phyloP scores from a whole-genome alignment of 75 land plant genomes.

The Azolla pinnata region DNA sequence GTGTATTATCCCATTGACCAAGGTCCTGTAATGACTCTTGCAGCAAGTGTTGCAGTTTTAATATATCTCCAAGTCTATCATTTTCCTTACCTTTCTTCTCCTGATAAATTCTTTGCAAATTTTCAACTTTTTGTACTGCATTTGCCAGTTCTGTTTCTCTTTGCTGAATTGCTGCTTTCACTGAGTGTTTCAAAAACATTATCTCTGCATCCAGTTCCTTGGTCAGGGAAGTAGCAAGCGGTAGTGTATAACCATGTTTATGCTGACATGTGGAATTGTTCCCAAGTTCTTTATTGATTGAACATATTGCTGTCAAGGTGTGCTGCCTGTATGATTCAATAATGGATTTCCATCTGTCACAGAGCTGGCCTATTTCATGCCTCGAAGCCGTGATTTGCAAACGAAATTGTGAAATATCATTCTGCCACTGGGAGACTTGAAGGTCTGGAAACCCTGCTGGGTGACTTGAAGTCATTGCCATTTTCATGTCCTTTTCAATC shows the following conservation, averaged over 20 bases:
- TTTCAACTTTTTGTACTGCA: neutral
- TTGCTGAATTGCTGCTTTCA: no score
- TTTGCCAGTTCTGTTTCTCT: neutral
- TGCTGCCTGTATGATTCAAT: neutral
- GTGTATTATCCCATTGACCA: neutral
- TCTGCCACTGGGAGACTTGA: no score
- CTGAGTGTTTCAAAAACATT: no score
- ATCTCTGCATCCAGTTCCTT: no score
- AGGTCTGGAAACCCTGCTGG: no score
- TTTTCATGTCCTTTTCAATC: no score
- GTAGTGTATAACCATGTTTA: no score
- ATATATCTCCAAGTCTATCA: neutral
- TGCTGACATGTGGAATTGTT: no score
- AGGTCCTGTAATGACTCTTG: neutral
- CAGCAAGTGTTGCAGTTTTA: neutral
- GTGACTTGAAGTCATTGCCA: no score
- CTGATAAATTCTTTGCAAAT: neutral
- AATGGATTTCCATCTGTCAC: slow-evolving; percentile 1
- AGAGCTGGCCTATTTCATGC: neutral
- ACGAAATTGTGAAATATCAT: no score
- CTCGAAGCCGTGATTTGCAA: neutral
- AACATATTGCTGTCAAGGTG: neutral
- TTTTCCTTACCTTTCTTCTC: neutral
- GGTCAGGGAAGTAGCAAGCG: no score
- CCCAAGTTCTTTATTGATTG: neutral